phyloP scores from a whole-genome alignment of 2,329 filamentous ascomycete genomes.

The Onygenales sp. region DNA sequence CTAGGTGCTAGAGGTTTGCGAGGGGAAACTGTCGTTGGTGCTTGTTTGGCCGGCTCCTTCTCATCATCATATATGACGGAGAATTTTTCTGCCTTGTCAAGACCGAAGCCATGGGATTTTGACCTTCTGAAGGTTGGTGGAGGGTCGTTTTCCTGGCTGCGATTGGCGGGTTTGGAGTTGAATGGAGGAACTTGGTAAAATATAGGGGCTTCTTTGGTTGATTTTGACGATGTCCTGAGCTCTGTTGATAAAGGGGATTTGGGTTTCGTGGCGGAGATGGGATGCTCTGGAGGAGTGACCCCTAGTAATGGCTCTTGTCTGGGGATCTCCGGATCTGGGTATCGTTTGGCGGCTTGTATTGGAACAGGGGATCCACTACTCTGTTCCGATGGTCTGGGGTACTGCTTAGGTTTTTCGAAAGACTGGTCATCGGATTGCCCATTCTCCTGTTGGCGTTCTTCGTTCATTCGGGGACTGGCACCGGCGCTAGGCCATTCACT shows the following conservation, averaged over 20 bases:
- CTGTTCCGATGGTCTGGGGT: conserved; percentile 14
- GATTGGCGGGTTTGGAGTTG: conserved; percentile 50
- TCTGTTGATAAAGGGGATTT: conserved; percentile 34
- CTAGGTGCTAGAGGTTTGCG: conserved; percentile 42
- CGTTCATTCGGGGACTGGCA: conserved; percentile 19
- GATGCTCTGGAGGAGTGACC: conserved; percentile 25
- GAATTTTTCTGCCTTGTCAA: conserved; percentile 49
- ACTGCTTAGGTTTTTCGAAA: conserved; percentile 5
- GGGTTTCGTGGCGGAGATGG: conserved; percentile 20
- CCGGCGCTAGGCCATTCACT: conserved; percentile 18
- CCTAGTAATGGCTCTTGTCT: conserved; percentile 14
- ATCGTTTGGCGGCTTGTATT: conserved; percentile 5
- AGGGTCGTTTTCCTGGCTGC: conserved; percentile 79
- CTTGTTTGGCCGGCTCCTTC: conserved; percentile 27
- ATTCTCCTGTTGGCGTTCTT: conserved; percentile 4
- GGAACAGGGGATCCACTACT: conserved; percentile 10
- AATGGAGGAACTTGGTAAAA: conserved; percentile 50
- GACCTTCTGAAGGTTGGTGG: conserved; percentile 58
- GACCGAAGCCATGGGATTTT: conserved; percentile 46
- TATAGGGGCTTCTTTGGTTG: conserved; percentile 38
- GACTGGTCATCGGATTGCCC: conserved; percentile 4
- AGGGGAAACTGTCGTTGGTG: conserved; percentile 35
- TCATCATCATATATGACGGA: conserved; percentile 38
- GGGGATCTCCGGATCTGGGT: background rate
- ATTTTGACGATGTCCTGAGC: conserved; percentile 30